A percentile compares a stretch with the other conserved stretches of the same genome.
These are phyloP conservation scores for Chalciporus piperatus DNA, from an alignment of 768 basidiomycete species.

Conservation along the genomic window DNA sequence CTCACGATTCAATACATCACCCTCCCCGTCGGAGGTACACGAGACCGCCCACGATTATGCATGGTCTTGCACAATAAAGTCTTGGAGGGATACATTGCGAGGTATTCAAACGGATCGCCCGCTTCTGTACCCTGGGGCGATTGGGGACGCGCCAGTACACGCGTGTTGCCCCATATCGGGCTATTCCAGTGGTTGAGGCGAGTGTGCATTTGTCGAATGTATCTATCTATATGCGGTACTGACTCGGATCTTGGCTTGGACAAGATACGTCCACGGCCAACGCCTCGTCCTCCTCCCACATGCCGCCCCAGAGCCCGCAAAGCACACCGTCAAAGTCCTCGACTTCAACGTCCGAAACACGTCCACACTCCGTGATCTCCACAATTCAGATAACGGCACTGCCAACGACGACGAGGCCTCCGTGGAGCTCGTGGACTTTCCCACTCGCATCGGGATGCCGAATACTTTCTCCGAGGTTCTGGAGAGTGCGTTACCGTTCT, in stretches of 20 bases:
- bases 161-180: constrained; percentile 28
- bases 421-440: constrained; percentile 4
- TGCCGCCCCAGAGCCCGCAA: background rate
- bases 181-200: constrained; percentile 43
- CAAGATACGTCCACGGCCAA: constrained; percentile 43
- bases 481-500: constrained; percentile 33
- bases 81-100: constrained; percentile 21
- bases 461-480: constrained; percentile 25
- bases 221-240: background rate
- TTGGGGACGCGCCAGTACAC: constrained; percentile 38
- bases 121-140: constrained; percentile 31
- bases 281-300: constrained; percentile 33
- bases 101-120: background rate
- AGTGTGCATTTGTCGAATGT: background rate
- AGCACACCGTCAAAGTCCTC: constrained; percentile 21
- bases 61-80: constrained; percentile 34
- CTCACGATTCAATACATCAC: constrained; percentile 24
- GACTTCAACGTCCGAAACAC: constrained; percentile 30
- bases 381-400: background rate
- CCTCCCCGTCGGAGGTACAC: background rate
- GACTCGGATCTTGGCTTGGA: background rate
- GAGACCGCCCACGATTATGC: constrained; percentile 16
- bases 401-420: background rate
- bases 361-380: background rate
- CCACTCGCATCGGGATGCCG: constrained; percentile 11